Base-by-base conservation (phyloP, 768 basidiomycete genomes). In the Flagelloscypha sp. region DNA sequence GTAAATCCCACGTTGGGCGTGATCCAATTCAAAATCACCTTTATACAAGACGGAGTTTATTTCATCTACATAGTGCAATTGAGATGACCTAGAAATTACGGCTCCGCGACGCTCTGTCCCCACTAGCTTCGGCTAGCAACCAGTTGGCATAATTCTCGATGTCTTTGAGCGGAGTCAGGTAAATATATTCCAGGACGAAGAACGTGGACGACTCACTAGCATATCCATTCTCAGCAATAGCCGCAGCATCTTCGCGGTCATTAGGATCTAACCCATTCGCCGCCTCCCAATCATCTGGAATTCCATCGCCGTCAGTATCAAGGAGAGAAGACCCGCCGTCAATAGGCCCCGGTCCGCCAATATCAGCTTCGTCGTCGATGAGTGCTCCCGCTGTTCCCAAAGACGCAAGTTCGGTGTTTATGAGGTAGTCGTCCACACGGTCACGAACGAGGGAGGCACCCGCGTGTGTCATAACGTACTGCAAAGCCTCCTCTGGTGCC, bases 81-180 rank as follows among this genome's bases (percentile, higher is more conserved):
- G n/a, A n/a, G n/a, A n/a, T n/a, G n/a, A n/a, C n/a, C n/a, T n/a
- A n/a, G n/a, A n/a, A n/a, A n/a, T n/a, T n/a, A n/a, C n/a, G n/a
- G n/a, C n/a, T n/a, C n/a, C n/a, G n/a, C n/a, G n/a, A n/a, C n/a
- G n/a, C n/a, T n/a, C n/a, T n/a, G n/a, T n/a, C n/a, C n/a, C n/a
- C n/a, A n/a, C n/a, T n/a, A n/a, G n/a, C n/a, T n/a, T n/a, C n/a
- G n/a, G n/a, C n/a, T 27, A 56, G 53, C 41, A 60, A 45, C 6
- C 57, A 59, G 36, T 61, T 61, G 40, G 55, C 47, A 30, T 58
- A 60, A 40, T 59, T 59, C 38, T 61, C 58, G 24, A 61, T 59
- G 32, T 59, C 58, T 59, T 24, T 27, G 21, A n/a, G 31, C 24
- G 17, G 18, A 18, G 11, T 4, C 16, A 16, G 24, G 37, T 9